Percentiles rank a stretch among this genome's conserved stretches.
These are phyloP conservation scores for Fusarium nisikadoi DNA, from an alignment of 2,329 filamentous ascomycete genomes.

Conservation along the genomic window DNA sequence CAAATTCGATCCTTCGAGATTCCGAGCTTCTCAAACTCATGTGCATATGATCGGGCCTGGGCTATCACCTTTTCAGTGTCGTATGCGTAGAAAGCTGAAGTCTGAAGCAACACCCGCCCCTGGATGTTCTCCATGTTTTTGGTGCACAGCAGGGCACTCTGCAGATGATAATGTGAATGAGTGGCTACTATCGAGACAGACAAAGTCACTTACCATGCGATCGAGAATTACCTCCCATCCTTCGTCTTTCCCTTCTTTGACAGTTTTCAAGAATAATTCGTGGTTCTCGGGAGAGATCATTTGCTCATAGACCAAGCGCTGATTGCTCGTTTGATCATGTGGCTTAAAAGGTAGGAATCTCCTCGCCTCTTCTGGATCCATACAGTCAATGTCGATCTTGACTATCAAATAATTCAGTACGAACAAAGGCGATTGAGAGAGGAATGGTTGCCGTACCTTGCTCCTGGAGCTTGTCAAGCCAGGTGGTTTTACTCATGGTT, in stretches of 20 bases:
- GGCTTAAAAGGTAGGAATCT: constrained; percentile 4
- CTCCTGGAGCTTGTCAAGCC: constrained; percentile 2
- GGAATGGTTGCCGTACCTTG: neutral
- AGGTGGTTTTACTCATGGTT: neutral
- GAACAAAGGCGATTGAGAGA: accelerated
- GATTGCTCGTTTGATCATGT: constrained; percentile 16
- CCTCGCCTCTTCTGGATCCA: constrained; percentile 6
- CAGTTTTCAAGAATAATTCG: neutral
- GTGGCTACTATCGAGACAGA: accelerated
- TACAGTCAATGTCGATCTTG: constrained; percentile 4
- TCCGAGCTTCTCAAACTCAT: neutral
- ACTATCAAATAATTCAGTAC: neutral
- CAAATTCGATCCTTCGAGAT: neutral
- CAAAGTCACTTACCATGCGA: neutral
- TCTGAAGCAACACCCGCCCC: neutral
- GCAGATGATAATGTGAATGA: neutral
- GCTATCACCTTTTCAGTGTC: neutral
- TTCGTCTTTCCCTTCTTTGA: constrained; percentile 1
- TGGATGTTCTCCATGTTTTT: constrained; percentile 3
- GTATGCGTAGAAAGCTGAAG: constrained; percentile 3
- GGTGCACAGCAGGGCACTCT: constrained; percentile 5
- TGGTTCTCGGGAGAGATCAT: constrained; percentile 10
- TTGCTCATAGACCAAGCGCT: constrained; percentile 13
- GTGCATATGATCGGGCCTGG: neutral
- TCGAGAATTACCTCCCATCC: constrained; percentile 2